Evolutionary conservation across 148 eudicot genomes (phyloP).

Genomic region (Silene uniflora): DNA sequence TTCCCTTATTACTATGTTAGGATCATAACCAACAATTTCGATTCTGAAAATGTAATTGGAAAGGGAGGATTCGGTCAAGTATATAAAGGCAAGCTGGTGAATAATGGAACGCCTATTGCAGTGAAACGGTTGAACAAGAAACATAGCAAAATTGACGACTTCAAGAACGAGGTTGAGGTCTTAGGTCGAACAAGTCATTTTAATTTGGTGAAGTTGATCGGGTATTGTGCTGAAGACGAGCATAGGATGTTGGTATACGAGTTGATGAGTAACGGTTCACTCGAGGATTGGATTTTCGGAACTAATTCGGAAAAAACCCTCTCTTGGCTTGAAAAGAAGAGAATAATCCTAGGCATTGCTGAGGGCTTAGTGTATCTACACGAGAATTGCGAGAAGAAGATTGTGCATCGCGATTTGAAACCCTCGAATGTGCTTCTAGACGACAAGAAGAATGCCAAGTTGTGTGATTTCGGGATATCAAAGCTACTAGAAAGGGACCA

Average conservation of each 20-base stretch:
- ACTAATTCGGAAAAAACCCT: not conserved
- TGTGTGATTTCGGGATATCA: conserved; percentile 23
- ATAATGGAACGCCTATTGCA: not conserved
- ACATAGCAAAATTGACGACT: not conserved
- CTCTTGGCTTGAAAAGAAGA: conserved; percentile 14
- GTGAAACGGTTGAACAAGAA: not conserved
- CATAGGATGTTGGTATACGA: conserved; percentile 13
- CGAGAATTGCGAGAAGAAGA: conserved; percentile 5
- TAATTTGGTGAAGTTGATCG: conserved; percentile 19
- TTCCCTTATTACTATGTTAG: not conserved
- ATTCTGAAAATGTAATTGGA: not conserved
- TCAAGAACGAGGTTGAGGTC: conserved; percentile 11
- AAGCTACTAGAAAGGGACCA: conserved; percentile 19
- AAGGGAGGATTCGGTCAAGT: not conserved
- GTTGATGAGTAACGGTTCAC: conserved; percentile 21
- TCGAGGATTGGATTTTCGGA: conserved; percentile 16
- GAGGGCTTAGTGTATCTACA: conserved; percentile 21
- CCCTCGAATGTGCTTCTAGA: conserved; percentile 15
- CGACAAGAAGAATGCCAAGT: conserved; percentile 12
- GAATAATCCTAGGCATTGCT: conserved; percentile 14
- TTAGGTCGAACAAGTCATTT: conserved; percentile 14
- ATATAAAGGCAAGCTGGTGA: not conserved
- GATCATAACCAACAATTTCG: not conserved
- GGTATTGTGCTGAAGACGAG: conserved; percentile 4
- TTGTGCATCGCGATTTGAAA: conserved; percentile 17